phyloP scores from a whole-genome alignment of 768 basidiomycete genomes.

The Calocybe cyanea region DNA sequence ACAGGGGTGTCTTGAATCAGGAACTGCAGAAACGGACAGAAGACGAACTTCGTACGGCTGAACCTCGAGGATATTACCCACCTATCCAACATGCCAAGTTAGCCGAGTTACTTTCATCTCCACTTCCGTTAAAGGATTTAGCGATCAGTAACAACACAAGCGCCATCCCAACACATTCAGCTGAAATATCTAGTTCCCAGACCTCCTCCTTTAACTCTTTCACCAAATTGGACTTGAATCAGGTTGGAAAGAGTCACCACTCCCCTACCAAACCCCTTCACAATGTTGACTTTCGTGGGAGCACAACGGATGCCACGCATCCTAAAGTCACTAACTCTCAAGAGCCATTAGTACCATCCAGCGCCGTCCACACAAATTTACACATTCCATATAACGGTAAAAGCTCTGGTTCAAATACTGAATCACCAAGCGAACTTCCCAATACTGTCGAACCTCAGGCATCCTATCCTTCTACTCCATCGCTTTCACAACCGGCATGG shows the following conservation, averaged over 20 bases:
- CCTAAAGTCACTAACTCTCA: background rate
- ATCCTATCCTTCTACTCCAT: too few relatives aligned
- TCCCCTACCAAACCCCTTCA: background rate
- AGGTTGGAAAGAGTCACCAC: background rate
- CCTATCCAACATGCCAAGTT: constrained; percentile 29
- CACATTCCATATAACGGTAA: background rate
- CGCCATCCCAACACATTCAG: background rate
- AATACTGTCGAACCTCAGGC: too few relatives aligned
- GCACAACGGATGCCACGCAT: background rate
- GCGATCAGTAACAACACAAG: background rate
- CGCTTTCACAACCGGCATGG: too few relatives aligned
- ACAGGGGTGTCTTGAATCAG: background rate
- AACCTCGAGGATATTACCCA: constrained; percentile 9
- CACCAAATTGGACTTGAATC: background rate
- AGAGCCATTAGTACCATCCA: background rate
- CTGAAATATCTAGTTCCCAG: background rate
- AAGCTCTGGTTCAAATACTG: background rate
- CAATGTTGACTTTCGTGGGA: background rate
- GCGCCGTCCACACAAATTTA: background rate
- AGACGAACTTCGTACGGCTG: background rate
- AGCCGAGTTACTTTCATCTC: constrained; percentile 31
- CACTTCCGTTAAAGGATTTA: background rate
- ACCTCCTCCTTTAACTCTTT: background rate
- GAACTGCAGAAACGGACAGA: background rate
- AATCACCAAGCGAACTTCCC: background rate